Evolutionary conservation across 2,329 filamentous ascomycete species (phyloP).

Genomic region (Arthrinium phaeospermum): DNA sequence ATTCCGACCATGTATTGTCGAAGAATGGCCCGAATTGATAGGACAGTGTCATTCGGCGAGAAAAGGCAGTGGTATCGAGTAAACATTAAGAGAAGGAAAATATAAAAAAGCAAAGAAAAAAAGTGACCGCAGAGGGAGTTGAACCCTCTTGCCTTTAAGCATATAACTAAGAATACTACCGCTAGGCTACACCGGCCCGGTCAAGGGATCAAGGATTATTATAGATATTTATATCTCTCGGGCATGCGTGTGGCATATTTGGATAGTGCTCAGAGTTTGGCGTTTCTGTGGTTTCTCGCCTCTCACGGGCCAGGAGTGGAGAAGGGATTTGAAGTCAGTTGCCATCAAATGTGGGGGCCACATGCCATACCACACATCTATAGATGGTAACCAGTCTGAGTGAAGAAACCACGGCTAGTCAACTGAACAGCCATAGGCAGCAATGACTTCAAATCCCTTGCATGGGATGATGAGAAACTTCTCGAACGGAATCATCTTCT

Average conservation of each 20-base stretch:
- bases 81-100: background rate
- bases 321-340: background rate
- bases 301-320: background rate
- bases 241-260: background rate
- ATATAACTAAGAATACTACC: background rate
- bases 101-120: background rate
- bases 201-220: background rate
- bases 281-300: background rate
- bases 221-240: background rate
- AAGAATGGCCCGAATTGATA: background rate
- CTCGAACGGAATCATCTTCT: background rate
- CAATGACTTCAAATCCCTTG: background rate
- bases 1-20: background rate
- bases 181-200: background rate
- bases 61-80: too few species aligned
- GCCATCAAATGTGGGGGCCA: background rate
- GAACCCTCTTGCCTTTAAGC: background rate
- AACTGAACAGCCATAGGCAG: background rate
- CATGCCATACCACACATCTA: too few species aligned
- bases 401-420: background rate
- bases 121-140: background rate
- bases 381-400: background rate
- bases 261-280: background rate
- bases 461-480: background rate
- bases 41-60: background rate